Base-by-base conservation (phyloP, 306 rosid genomes). In the Sicyos baderoa region DNA sequence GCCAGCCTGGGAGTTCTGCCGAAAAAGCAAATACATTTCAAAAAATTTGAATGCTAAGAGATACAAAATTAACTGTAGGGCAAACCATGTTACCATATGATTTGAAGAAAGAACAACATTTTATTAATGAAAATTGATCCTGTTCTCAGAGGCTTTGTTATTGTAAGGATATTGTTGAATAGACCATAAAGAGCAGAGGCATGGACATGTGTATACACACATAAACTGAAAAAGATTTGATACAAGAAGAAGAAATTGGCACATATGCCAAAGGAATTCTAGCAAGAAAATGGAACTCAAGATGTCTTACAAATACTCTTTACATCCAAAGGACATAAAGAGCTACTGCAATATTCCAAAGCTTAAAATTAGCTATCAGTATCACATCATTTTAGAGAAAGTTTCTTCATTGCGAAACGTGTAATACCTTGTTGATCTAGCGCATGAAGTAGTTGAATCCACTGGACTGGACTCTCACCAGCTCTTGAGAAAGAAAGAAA, bases 341-440 rank as follows among this genome's bases (percentile, higher is more conserved):
- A 63, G 7, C 55, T 37, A 37, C 44, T 37, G 9, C 44, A 7
- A 37, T 37, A 37, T 37, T 37, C 7, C 9, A 37, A 37, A 0
- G 44, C 6, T 37, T 5, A 37, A 4, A 35, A 35, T 29, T 29
- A 29, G 44, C 44, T 37, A 37, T 37, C 44, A 37, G 44, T 37
- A 37, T 14, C 17, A 27, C 42, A 66, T 2, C 40, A 67, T 67
- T 48, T 25, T 8, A 23, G 14, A 23, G 14, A 66, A 17, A 45
- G 71, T 42, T 17, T 40, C 19, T 12, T 44, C 35, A 44, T 47
- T 45, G 40, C 17, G n/a, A n/a, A n/a, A n/a, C n/a, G n/a, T n/a
- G n/a, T n/a, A n/a, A n/a, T n/a, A 86, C 96, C 97, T 83, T 83
- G 97, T 70, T 80, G 89, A 81, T 89, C 91, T 53, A 91, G 81